Percentiles rank a stretch among this genome's conserved stretches.
phyloP scores from a whole-genome alignment of 179 eudicot species.

The Beta lomatogona region DNA sequence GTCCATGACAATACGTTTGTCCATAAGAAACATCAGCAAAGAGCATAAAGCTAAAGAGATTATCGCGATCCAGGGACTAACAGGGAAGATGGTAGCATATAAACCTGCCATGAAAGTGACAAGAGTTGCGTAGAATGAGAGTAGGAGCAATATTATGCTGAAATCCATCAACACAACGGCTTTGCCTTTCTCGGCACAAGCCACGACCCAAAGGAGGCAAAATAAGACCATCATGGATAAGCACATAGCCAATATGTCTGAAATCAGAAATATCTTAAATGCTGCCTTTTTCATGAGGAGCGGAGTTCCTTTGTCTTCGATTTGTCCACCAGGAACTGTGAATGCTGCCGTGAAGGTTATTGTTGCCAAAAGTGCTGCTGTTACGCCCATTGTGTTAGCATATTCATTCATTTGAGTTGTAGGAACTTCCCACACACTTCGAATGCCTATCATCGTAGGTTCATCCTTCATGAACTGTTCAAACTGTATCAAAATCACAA shows the following conservation, averaged over 20 bases:
- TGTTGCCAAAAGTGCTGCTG: conserved; percentile 20
- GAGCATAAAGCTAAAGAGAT: not conserved
- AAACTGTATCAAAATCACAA: too few relatives aligned
- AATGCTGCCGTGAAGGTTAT: conserved; percentile 25
- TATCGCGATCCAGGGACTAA: conserved; percentile 1
- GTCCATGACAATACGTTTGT: conserved; percentile 8
- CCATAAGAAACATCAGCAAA: conserved; percentile 14
- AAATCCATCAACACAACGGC: conserved; percentile 10
- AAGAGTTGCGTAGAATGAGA: conserved; percentile 7
- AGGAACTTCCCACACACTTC: conserved; percentile 6
- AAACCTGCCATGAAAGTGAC: conserved; percentile 15
- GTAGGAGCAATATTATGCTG: conserved; percentile 2
- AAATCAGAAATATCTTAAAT: conserved; percentile 20
- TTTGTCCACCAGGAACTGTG: conserved; percentile 18
- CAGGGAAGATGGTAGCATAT: not conserved
- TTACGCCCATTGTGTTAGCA: conserved; percentile 16
- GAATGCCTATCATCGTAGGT: not conserved
- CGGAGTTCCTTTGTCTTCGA: conserved; percentile 8
- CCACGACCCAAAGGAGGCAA: conserved; percentile 26
- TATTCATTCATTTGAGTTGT: not conserved
- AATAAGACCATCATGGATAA: conserved; percentile 17
- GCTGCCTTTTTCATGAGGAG: not conserved
- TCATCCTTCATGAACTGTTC: too few relatives aligned
- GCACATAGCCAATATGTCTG: conserved; percentile 23
- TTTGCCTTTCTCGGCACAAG: not conserved